Percentiles rank a stretch among this genome's conserved stretches.
phyloP scores from a whole-genome alignment of 2,329 filamentous ascomycete genomes.

The Xylariales sp. region DNA sequence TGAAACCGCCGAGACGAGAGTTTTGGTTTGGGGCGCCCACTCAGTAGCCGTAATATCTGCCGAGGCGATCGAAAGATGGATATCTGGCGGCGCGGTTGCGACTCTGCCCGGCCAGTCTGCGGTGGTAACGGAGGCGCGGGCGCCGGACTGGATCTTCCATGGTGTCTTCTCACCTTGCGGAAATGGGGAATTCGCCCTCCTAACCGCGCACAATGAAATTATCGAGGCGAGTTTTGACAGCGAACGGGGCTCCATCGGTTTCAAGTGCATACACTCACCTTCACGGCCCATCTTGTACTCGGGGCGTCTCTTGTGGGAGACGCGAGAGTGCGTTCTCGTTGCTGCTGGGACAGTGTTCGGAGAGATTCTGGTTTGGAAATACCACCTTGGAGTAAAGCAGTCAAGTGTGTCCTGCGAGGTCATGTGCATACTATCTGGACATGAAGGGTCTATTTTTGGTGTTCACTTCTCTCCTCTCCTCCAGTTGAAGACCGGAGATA shows the following conservation, averaged over 20 bases:
- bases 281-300: constrained; percentile 86
- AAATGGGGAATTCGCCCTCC: constrained; percentile 47
- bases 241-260: constrained; percentile 22
- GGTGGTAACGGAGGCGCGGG: constrained; percentile 38
- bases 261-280: constrained; percentile 53
- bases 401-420: constrained; percentile 30
- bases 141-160: constrained; percentile 76
- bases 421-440: constrained; percentile 56
- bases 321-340: constrained; percentile 59
- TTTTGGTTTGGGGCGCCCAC: constrained; percentile 69
- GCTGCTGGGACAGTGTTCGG: constrained; percentile 92
- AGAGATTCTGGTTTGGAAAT: constrained; percentile 88
- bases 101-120: constrained; percentile 18
- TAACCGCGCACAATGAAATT: constrained; percentile 87
- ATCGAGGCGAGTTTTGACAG: constrained; percentile 33
- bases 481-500: constrained; percentile 27
- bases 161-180: constrained; percentile 47
- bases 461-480: constrained; percentile 69
- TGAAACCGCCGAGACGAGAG: constrained; percentile 13
- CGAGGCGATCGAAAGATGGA: constrained; percentile 28
- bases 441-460: constrained; percentile 92
- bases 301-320: constrained; percentile 66
- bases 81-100: constrained; percentile 17
- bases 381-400: constrained; percentile 24
- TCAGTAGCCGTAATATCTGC: constrained; percentile 42